Evolutionary conservation across 2,329 filamentous ascomycete genomes (phyloP), one percentile per base, ranked within the genome.

Genomic region (Phyllosticta citribraziliensis): DNA sequence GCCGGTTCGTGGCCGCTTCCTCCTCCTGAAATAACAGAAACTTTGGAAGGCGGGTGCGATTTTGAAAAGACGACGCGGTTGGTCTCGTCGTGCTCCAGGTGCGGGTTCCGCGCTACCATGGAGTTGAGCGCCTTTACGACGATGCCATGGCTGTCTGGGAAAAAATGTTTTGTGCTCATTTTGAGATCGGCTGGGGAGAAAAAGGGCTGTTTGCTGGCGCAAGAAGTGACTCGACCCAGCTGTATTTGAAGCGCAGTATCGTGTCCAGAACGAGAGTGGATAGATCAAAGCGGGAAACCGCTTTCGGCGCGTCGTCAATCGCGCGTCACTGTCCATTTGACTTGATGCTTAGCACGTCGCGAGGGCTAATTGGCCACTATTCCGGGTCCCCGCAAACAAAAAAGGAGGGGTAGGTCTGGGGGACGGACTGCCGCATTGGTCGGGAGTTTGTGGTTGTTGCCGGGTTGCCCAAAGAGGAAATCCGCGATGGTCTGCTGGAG

Each of bases 131-230:
- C 77, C 57, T 76, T 74, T n/a, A 77, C 70, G 0, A 82, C 79
- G 17, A 82, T 75, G 61, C 78, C 79, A 63, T 78, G 74, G 19
- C 78, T 79, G 57, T 74, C 75, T 33, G 76, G 73, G 64, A 82
- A 82, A 70, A 82, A 82, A 67, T 82, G 80, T 70, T 82, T 82
- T 25, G 77, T 74, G 35, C 79, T 80, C 80, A 82, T 82, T 12
- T 17, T 27, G 54, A 61, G 6, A 8, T 3, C 25, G 14, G 25
- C 12, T 10, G 1, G 33, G 17, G 22, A 5, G 19, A 6, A 12
- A 6, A 12, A n/a, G 14, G 14, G 30, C 4, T 33, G 17, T 3
- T 55, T 22, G 14, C 9, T 47, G 40, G 17, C 40, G 8, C 6
- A 19, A 47, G 12, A n/a, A n/a, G 40, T n/a, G 17, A 47, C 40